A percentile compares a stretch with the other conserved stretches of the same genome.
These are phyloP conservation scores for Trichoderma brevicompactum DNA, from an alignment of 2,329 filamentous ascomycete genomes.

Conservation along the genomic window DNA sequence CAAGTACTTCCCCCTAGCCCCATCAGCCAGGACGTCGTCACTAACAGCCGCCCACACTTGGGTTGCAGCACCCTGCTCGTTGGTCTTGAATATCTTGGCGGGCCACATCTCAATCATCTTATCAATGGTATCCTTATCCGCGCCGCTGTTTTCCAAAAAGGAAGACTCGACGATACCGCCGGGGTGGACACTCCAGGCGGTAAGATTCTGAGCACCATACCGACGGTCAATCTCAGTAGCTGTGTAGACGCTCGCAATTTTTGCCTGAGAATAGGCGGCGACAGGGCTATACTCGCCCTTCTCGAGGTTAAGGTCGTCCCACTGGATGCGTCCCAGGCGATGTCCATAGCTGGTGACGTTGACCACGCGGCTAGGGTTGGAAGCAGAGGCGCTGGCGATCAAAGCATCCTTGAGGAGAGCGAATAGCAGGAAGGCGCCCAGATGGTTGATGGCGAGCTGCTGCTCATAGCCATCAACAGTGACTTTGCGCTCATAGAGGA, in stretches of 20 bases:
- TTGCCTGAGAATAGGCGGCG: slow-evolving; percentile 49
- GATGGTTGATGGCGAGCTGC: slow-evolving; percentile 59
- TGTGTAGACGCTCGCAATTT: slow-evolving; percentile 47
- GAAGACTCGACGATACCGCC: slow-evolving; percentile 44
- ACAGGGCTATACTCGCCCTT: neutral
- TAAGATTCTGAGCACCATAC: slow-evolving; percentile 48
- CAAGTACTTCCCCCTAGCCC: slow-evolving; percentile 45
- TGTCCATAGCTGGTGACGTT: slow-evolving; percentile 38
- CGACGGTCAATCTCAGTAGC: slow-evolving; percentile 54
- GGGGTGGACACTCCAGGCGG: slow-evolving; percentile 50
- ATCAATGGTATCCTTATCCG: neutral
- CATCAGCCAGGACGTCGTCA: slow-evolving; percentile 42
- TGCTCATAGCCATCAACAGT: slow-evolving; percentile 37
- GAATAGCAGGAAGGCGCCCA: slow-evolving; percentile 59
- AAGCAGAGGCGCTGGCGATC: slow-evolving; percentile 13
- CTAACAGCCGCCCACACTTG: slow-evolving; percentile 48
- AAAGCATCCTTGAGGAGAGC: slow-evolving; percentile 36
- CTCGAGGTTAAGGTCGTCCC: slow-evolving; percentile 43
- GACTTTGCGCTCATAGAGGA: slow-evolving; percentile 28
- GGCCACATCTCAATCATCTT: neutral
- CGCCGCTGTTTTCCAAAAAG: slow-evolving; percentile 15
- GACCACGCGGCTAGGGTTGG: slow-evolving; percentile 22
- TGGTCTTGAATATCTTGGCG: slow-evolving; percentile 21
- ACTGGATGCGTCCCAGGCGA: slow-evolving; percentile 40
- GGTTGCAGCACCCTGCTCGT: slow-evolving; percentile 52